Conservation (phyloP, 2,329 filamentous ascomycete genomes). For the Thelonectria olida region DNA sequence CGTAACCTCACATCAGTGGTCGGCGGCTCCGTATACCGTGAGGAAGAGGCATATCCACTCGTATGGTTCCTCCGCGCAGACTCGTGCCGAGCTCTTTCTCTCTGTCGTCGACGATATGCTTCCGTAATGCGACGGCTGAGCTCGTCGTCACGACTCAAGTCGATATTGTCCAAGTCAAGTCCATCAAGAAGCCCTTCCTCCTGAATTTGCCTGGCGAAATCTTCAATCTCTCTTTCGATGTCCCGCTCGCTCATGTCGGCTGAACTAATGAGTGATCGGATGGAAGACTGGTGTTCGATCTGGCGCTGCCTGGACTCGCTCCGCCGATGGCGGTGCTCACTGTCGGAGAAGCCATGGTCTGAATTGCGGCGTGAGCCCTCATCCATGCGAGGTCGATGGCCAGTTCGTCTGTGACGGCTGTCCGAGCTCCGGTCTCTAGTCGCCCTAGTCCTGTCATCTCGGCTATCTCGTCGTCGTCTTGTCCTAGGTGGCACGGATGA, state of each 20-base stretch:
- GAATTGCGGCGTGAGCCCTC: slow-evolving; percentile 39
- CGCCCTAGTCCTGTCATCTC: slow-evolving; percentile 43
- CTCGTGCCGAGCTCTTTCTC: slow-evolving; percentile 64
- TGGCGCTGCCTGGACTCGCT: slow-evolving; percentile 64
- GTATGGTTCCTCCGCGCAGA: slow-evolving; percentile 54
- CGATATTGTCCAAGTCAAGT: slow-evolving; percentile 87
- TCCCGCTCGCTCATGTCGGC: slow-evolving; percentile 80
- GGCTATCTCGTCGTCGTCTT: slow-evolving; percentile 45
- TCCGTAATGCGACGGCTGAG: slow-evolving; percentile 91
- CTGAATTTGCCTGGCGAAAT: slow-evolving; percentile 88
- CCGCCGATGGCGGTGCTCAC: slow-evolving; percentile 46
- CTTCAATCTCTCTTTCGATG: slow-evolving; percentile 88
- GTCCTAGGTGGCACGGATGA: slow-evolving; percentile 44
- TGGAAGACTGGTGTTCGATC: slow-evolving; percentile 88
- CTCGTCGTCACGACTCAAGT: slow-evolving; percentile 85
- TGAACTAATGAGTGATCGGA: slow-evolving; percentile 84
- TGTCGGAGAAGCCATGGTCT: slow-evolving; percentile 50
- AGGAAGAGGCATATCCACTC: slow-evolving; percentile 45
- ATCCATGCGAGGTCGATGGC: slow-evolving; percentile 36
- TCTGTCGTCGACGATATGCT: slow-evolving; percentile 82
- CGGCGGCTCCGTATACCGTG: slow-evolving; percentile 42
- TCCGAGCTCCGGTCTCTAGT: slow-evolving; percentile 44
- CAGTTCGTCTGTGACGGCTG: slow-evolving; percentile 41
- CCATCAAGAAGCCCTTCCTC: slow-evolving; percentile 89
- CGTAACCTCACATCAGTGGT: slow-evolving; percentile 40